These are phyloP conservation scores for Toxoplasma gondii DNA, from an alignment of 169 alveolate genomes.

Conservation along the genomic window DNA sequence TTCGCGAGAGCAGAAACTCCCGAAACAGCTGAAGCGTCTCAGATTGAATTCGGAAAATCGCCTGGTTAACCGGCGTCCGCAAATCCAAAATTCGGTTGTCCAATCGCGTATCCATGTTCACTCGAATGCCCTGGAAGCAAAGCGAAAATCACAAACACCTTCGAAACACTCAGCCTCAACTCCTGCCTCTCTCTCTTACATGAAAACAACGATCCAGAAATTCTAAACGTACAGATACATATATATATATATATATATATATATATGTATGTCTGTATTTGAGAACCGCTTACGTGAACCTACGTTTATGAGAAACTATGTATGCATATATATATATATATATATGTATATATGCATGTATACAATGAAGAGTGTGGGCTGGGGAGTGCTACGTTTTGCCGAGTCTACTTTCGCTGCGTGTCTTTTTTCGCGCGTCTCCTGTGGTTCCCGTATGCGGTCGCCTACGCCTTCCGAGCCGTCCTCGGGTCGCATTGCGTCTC, in stretches of 20 bases:
- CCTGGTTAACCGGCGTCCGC: conserved; percentile 81
- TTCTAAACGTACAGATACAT: background rate
- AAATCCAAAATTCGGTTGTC: conserved; percentile 97
- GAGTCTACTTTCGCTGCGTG: background rate
- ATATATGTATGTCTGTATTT: conserved; percentile 88
- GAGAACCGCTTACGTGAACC: too few species aligned
- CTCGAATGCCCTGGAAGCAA: conserved; percentile 83
- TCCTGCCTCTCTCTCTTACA: too few species aligned
- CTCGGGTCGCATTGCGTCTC: conserved; percentile 90
- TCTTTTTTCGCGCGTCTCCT: background rate
- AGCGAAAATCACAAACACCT: too few species aligned
- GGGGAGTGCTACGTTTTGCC: too few species aligned
- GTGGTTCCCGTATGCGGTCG: background rate
- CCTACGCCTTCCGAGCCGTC: conserved; percentile 38
- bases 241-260: conserved; percentile 78
- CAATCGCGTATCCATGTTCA: conserved; percentile 95
- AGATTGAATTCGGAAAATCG: conserved; percentile 94
- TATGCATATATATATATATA: background rate
- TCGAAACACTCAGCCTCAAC: too few species aligned
- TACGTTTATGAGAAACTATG: background rate
- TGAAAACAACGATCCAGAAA: background rate
- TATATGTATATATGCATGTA: conserved; percentile 78
- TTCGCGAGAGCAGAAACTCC: conserved; percentile 57
- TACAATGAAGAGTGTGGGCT: conserved; percentile 64
- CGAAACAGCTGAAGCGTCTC: conserved; percentile 92